These are phyloP conservation scores for Phytophthora kernoviae DNA, from an alignment of 352 stramenopile species.

Conservation along the genomic window DNA sequence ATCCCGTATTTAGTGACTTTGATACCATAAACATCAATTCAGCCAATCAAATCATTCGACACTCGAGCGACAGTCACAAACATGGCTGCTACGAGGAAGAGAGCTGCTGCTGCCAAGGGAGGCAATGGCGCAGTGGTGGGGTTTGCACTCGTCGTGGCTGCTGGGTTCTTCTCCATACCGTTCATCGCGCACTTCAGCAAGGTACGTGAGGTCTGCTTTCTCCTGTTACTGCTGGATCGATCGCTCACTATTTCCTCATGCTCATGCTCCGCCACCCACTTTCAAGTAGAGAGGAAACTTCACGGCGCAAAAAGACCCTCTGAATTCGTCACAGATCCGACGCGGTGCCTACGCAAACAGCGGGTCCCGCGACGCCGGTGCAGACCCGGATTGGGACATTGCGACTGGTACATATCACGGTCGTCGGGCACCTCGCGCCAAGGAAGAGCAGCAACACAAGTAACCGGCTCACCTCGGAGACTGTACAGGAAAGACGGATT, in stretches of 20 bases:
- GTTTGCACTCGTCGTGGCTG: slow-evolving; percentile 50
- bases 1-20: too few relatives aligned
- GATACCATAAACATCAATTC: too few relatives aligned
- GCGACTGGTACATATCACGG: slow-evolving; percentile 67
- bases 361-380: slow-evolving; percentile 74
- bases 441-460: too few relatives aligned
- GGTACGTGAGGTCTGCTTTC: slow-evolving; percentile 24
- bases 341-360: slow-evolving; percentile 85
- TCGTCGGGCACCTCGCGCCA: slow-evolving; percentile 39
- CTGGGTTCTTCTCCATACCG: slow-evolving; percentile 77
- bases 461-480: too few relatives aligned
- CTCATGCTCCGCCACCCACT: too few relatives aligned
- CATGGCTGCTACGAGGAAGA: slow-evolving; percentile 19
- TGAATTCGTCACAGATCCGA: slow-evolving; percentile 77
- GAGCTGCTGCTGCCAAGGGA: slow-evolving; percentile 31
- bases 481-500: too few relatives aligned
- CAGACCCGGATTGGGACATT: slow-evolving; percentile 86
- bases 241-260: too few relatives aligned
- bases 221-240: too few relatives aligned
- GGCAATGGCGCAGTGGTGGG: slow-evolving; percentile 48
- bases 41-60: too few relatives aligned
- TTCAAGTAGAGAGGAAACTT: slow-evolving; percentile 72
- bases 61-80: too few relatives aligned
- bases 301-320: slow-evolving; percentile 56
- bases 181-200: slow-evolving; percentile 75